phyloP scores from a whole-genome alignment of 352 stramenopile species.

The Phytophthora capsici region DNA sequence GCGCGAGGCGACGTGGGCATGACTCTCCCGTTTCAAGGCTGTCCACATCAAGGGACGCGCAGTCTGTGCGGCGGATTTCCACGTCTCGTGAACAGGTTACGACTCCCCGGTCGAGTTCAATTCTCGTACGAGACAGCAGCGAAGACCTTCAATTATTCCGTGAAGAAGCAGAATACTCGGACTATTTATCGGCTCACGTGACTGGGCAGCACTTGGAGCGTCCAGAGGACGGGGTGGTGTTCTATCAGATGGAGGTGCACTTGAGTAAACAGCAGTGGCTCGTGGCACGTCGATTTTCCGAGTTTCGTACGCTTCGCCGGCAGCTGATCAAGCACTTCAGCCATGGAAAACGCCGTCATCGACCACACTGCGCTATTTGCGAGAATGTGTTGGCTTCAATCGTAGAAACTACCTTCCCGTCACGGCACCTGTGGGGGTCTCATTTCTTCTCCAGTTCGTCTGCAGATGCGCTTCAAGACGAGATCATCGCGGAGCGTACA shows the following conservation, averaged over 20 bases:
- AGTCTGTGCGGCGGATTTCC: conserved; percentile 8
- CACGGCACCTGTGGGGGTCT: conserved; percentile 47
- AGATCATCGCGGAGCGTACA: conserved; percentile 61
- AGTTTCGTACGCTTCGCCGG: conserved; percentile 65
- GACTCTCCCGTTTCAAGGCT: background rate
- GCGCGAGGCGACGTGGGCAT: conserved; percentile 18
- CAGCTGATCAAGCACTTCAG: conserved; percentile 70
- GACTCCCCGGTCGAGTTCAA: conserved; percentile 33
- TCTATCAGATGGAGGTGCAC: conserved; percentile 74
- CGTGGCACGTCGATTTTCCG: conserved; percentile 71
- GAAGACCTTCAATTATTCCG: conserved; percentile 63
- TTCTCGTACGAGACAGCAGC: conserved; percentile 43
- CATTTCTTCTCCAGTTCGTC: conserved; percentile 30
- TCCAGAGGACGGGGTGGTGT: conserved; percentile 56
- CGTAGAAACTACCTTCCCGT: conserved; percentile 56
- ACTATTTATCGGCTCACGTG: conserved; percentile 63
- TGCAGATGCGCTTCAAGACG: conserved; percentile 12
- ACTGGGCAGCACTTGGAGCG: conserved; percentile 55
- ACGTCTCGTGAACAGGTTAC: conserved; percentile 4
- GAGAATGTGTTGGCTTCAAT: conserved; percentile 69
- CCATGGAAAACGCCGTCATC: conserved; percentile 34
- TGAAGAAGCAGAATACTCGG: conserved; percentile 83
- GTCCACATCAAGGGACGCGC: no score
- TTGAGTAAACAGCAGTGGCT: conserved; percentile 71
- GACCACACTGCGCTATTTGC: conserved; percentile 61